Base-by-base conservation (phyloP, 371 early-diverging fungal genomes). In the Rhizopus stolonifer region DNA sequence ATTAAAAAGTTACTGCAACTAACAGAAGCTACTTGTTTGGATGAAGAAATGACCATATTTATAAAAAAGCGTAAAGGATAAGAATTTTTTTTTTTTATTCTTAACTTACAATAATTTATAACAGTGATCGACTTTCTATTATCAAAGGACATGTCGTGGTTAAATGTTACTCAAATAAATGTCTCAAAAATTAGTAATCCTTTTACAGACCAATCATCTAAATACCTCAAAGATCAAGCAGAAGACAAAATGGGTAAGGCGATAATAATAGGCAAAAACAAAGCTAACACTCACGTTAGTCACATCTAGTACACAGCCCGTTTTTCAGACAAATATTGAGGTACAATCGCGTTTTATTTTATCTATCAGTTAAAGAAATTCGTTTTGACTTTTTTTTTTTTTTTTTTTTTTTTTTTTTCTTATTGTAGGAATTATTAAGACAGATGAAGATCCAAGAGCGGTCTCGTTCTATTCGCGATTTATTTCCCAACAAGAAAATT, bases 401-500 rank as follows among this genome's bases (percentile, higher is more conserved):
- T 36, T 14, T 36, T 36, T n/a, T 36, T 6, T n/a, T 4, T 15
- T 36, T 6, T n/a, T 15, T 36, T n/a, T n/a, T 15, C 36, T 36
- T 6, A n/a, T n/a, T 36, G 36, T 15, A 36, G 15, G 14, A n/a
- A n/a, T 11, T 15, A 36, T 6, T n/a, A 36, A 11, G 15, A 5
- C 0, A n/a, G 15, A 15, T n/a, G 6, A 15, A 6, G 15, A 36
- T 36, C 36, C 11, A 6, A 1, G 15, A 36, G 15, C 13, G 36
- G 15, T 36, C 36, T 36, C n/a, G 15, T 6, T 36, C 15, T 3
- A 36, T 36, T n/a, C 36, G 59, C 13, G 17, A 47, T 21, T 18
- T 56, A 11, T 61, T 60, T 32, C 19, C 24, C n/a, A 25, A 51
- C 25, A 61, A 58, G 31, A 47, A 52, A 9, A 61, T 61, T 24